These are phyloP conservation scores for Clonostachys rosea DNA, from an alignment of 2,329 filamentous ascomycete species.

Conservation along the genomic window DNA sequence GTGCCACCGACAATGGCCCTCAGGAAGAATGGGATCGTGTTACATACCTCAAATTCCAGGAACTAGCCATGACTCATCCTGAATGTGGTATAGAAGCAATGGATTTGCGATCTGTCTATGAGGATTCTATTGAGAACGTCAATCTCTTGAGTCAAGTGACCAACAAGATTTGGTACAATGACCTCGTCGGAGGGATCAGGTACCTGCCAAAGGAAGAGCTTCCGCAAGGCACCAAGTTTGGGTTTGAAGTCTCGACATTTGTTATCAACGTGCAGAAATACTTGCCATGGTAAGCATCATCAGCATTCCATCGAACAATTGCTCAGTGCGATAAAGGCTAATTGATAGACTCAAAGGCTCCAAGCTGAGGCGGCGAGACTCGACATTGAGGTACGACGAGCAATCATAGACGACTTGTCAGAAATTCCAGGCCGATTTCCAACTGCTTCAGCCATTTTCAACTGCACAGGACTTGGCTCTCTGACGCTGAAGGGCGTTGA, in stretches of 20 bases:
- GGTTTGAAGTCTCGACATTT: constrained; percentile 25
- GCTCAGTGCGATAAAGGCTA: too few relatives aligned
- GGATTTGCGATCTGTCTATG: constrained; percentile 10
- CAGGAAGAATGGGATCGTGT: constrained; percentile 8
- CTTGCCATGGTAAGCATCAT: constrained; percentile 56
- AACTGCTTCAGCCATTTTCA: constrained; percentile 58
- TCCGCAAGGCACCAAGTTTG: constrained; percentile 25
- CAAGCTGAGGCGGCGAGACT: constrained; percentile 66
- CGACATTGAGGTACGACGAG: constrained; percentile 60
- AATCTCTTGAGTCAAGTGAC: constrained; percentile 33
- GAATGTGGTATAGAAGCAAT: constrained; percentile 55
- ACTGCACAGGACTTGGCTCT: constrained; percentile 72
- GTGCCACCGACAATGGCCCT: constrained; percentile 39
- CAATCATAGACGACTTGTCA: constrained; percentile 56
- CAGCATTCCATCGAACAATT: not conserved
- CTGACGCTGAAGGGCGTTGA: constrained; percentile 69
- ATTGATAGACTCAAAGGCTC: constrained; percentile 27
- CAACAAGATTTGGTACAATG: constrained; percentile 32
- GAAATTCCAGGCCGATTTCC: constrained; percentile 50
- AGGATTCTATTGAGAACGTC: constrained; percentile 30
- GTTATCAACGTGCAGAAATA: constrained; percentile 69
- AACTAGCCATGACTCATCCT: constrained; percentile 21
- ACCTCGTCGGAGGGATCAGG: constrained; percentile 27
- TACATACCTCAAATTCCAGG: constrained; percentile 8
- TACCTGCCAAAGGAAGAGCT: constrained; percentile 18